Base-by-base conservation (phyloP, 441 rosid genomes). In the Sinapis alba region DNA sequence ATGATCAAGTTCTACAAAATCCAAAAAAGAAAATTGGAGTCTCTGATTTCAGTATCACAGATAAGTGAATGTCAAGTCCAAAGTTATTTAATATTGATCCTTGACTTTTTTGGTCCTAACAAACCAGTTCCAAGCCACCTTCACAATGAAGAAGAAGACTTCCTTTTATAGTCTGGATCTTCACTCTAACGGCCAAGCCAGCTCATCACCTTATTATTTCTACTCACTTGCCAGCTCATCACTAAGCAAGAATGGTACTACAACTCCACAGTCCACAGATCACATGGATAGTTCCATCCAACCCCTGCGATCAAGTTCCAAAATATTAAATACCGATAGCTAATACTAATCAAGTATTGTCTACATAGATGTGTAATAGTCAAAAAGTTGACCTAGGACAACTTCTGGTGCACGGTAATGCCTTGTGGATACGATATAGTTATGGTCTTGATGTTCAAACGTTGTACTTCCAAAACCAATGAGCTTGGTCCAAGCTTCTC, bases 401-500 rank as follows among this genome's bases (percentile, higher is more conserved):
- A 94, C 95, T 81, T 94, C 96, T 7, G 96, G 97, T 7, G 98
- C 97, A 13, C 97, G 96, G 69, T 94, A 91, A 84, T 94, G 98
- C 65, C 96, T 79, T 10, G 98, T 94, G 73, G 73, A 94, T 63
- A 94, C 97, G 6, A 94, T 86, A 72, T 90, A 92, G 74, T 79
- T 88, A 80, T 94, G 99, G 88, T 87, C 92, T 78, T 88, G 94
- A 77, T 86, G 92, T 65, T 90, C 94, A 84, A 80, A 88, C 30
- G 97, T 85, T 66, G 97, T 92, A 78, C 99, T 94, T 57, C 97
- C 96, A 72, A 94, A 94, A 84, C 92, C 97, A 78, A 94, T 94
- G 68, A 94, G 87, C 86, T 90, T 94, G 74, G 92, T 90, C 97
- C 98, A 85, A 91, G 98, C 93, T 86, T 94, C 97, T 94, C 96